A percentile compares a stretch with the other conserved stretches of the same genome.
phyloP scores from a whole-genome alignment of 2,329 filamentous ascomycete genomes.

The Coniochaeta sp. region DNA sequence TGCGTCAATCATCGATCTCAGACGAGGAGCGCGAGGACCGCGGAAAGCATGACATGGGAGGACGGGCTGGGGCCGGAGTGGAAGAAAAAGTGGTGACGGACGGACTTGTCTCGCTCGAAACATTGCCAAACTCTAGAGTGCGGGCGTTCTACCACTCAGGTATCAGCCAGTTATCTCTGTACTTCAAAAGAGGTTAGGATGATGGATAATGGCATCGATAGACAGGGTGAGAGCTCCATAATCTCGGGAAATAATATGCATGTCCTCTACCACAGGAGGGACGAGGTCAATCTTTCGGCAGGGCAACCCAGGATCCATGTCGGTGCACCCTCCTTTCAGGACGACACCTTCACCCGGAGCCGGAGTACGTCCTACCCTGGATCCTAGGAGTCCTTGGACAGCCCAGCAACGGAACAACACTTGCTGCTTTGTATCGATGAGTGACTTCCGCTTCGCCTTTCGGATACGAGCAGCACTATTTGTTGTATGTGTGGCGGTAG shows the following conservation, averaged over 20 bases:
- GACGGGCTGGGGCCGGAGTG: background rate
- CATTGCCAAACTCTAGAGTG: background rate
- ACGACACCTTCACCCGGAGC: slow-evolving; percentile 15
- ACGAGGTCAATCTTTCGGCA: slow-evolving; percentile 23
- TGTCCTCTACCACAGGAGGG: slow-evolving; percentile 18
- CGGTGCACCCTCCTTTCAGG: slow-evolving; percentile 14
- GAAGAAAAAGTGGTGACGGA: background rate
- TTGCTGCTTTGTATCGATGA: background rate
- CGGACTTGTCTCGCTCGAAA: slow-evolving; percentile 3
- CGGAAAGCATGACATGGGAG: background rate
- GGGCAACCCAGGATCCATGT: slow-evolving; percentile 19
- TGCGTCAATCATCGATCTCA: slow-evolving; percentile 3
- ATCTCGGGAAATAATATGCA: slow-evolving; percentile 30
- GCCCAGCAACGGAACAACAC: background rate
- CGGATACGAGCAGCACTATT: background rate
- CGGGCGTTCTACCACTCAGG: slow-evolving; percentile 26
- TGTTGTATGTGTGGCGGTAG: background rate
- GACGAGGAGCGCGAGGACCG: background rate
- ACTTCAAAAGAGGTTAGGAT: slow-evolving; percentile 8
- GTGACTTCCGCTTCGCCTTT: background rate
- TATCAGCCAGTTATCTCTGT: slow-evolving; percentile 28
- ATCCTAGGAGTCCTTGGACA: background rate
- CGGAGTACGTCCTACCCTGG: background rate
- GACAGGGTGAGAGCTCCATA: slow-evolving; percentile 18
- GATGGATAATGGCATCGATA: slow-evolving; percentile 20